These are phyloP conservation scores for Cyclocybe aegerita DNA, from an alignment of 768 basidiomycete species.

Conservation along the genomic window DNA sequence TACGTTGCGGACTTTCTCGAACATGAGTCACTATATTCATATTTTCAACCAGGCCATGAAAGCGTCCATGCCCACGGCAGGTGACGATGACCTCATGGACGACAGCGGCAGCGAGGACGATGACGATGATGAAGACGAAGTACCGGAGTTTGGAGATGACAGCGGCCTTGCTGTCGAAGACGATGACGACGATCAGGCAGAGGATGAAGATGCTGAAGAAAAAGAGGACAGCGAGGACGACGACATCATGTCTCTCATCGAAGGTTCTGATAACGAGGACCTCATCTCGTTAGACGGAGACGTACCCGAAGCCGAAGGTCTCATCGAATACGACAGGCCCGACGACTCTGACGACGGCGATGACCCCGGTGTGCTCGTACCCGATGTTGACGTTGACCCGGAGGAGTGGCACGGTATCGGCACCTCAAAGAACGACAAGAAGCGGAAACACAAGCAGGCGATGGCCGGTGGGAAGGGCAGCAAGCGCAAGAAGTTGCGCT, in stretches of 20 bases:
- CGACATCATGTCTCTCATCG: conserved; percentile 53
- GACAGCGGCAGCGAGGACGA: conserved; percentile 35
- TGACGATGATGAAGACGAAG: conserved; percentile 15
- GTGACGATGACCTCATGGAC: conserved; percentile 36
- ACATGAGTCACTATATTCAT: no score
- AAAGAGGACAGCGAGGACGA: conserved; percentile 38
- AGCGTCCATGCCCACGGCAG: conserved; percentile 67
- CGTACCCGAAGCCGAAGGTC: conserved; percentile 53
- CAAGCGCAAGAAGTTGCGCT: conserved; percentile 67
- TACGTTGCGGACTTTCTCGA: no score
- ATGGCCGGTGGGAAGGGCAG: conserved; percentile 20
- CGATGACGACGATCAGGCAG: conserved; percentile 29
- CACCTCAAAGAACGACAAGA: conserved; percentile 28
- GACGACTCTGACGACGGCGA: conserved; percentile 41
- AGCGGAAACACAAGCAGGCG: conserved; percentile 44
- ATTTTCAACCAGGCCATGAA: conserved; percentile 74
- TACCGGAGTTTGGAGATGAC: no score
- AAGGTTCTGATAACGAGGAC: conserved; percentile 73
- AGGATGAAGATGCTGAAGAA: conserved; percentile 31
- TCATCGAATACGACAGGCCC: conserved; percentile 62
- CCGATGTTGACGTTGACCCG: conserved; percentile 36
- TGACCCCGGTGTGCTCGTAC: conserved; percentile 49
- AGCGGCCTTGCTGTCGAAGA: conserved; percentile 14
- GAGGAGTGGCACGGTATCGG: conserved; percentile 60
- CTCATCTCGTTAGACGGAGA: conserved; percentile 58